These are phyloP conservation scores for Crinitomyces ghanaensis DNA, from an alignment of 805 yeast genomes.

Conservation along the genomic window DNA sequence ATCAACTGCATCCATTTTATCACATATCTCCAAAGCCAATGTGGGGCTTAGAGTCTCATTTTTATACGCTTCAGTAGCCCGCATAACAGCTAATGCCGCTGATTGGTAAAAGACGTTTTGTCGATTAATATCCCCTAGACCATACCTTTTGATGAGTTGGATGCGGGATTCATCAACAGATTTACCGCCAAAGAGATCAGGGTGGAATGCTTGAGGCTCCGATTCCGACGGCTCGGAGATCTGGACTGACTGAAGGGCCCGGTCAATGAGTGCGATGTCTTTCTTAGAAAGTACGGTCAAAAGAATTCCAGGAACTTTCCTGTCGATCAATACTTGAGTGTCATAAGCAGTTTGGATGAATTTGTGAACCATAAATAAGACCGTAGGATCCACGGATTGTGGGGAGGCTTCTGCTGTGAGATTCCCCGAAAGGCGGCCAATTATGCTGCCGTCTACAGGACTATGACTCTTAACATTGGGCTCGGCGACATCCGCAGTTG, in stretches of 20 bases:
- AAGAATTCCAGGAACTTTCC: conserved; percentile 1
- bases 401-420: background rate
- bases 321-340: background rate
- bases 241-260: background rate
- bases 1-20: conserved; percentile 1
- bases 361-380: conserved; percentile 3
- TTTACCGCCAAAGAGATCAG: background rate
- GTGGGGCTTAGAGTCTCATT: conserved; percentile 2
- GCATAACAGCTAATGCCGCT: conserved; percentile 8
- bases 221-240: background rate
- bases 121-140: conserved; percentile 13
- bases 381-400: background rate
- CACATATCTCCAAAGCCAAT: conserved; percentile 2
- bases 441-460: background rate
- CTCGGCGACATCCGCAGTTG: background rate
- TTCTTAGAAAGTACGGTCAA: conserved; percentile 2
- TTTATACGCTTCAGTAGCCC: conserved; percentile 2
- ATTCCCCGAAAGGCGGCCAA: conserved; percentile 3
- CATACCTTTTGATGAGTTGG: conserved; percentile 12
- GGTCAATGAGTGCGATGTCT: conserved; percentile 1
- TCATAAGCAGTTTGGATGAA: conserved; percentile 3
- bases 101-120: conserved; percentile 11
- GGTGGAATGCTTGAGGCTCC: background rate
- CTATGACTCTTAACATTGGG: background rate
- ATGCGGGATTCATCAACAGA: background rate